Percentiles rank a stretch among this genome's conserved stretches.
phyloP scores from a whole-genome alignment of 2,329 filamentous ascomycete genomes.

The Colletotrichum sp. region DNA sequence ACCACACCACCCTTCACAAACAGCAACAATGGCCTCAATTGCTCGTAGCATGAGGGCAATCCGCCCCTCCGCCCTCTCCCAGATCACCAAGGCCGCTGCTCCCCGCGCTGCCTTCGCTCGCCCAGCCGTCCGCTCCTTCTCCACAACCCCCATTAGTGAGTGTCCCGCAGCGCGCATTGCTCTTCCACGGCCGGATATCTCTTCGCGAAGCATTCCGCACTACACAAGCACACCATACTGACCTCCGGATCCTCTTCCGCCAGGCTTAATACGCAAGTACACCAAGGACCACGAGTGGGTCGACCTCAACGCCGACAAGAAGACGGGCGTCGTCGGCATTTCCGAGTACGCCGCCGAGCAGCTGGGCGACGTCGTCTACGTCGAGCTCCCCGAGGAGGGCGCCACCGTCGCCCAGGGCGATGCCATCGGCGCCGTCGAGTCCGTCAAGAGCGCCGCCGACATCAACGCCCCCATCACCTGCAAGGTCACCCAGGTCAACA shows the following conservation, averaged over 20 bases:
- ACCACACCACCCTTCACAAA: neutral
- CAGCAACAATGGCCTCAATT: constrained; percentile 63
- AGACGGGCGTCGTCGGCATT: constrained; percentile 83
- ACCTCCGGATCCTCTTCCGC: constrained; percentile 1
- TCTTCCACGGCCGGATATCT: neutral
- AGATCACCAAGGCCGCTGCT: constrained; percentile 38
- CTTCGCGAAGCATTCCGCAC: neutral
- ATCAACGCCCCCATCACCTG: constrained; percentile 89
- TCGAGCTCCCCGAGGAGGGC: constrained; percentile 83
- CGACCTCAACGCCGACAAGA: constrained; percentile 82
- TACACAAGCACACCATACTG: neutral
- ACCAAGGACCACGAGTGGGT: constrained; percentile 99
- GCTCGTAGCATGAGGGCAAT: constrained; percentile 58
- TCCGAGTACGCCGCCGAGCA: constrained; percentile 89
- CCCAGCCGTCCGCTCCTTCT: constrained; percentile 46
- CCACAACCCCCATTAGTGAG: constrained; percentile 43
- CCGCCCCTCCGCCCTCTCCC: constrained; percentile 50
- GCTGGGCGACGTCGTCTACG: constrained; percentile 95
- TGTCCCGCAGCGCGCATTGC: neutral
- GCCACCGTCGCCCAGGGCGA: constrained; percentile 77
- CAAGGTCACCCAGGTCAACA: constrained; percentile 77
- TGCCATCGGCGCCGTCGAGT: constrained; percentile 92
- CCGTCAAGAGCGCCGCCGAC: constrained; percentile 97
- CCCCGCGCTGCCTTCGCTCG: constrained; percentile 41
- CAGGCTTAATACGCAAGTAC: constrained; percentile 79